Base-by-base conservation (phyloP, 208 protist species). In the Leishmania aethiopica region DNA sequence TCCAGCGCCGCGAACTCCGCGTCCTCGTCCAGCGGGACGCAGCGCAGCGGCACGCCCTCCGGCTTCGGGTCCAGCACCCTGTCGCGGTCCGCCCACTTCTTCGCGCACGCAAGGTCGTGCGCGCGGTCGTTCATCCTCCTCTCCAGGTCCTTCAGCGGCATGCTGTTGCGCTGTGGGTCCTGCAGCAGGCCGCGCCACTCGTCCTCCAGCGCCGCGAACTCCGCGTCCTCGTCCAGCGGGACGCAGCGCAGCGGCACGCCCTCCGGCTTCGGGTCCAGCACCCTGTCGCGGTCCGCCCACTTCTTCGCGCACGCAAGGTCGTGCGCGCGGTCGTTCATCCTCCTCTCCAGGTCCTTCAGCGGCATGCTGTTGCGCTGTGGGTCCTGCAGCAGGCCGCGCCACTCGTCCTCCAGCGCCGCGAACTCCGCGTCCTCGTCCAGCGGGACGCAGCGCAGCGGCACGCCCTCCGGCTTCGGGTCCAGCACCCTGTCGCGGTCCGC, bases 381-480 rank as follows among this genome's bases (percentile, higher is more conserved):
- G 69, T 75, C 70, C 40, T 57, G 70, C 70, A 15, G 2, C 81
- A 84, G 75, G n/a, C 2, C 75, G 66, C 57, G 55, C 25, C 80
- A 79, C 83, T 87, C 75, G 22, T 84, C 51, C 78, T 88, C 88
- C 53, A 88, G 67, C 57, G 40, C 72, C 2, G 40, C 7, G 77
- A 93, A 94, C 67, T 78, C 79, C 40, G 69, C 35, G 69, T 90
- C 86, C 17, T 85, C 77, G 70, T 92, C 88, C 59, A 92, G 83
- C n/a, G 62, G 49, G 13, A 92, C 77, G 42, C 81, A 59, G 57
- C 53, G 75, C 71, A 92, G 79, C 28, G 83, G 83, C 51, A 93
- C 94, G 60, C 88, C 89, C 71, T 90, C 88, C 25, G 87, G 88
- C 72, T 85, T 75, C 60, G 73, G 71, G 49, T 88, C 86, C 35